Base-by-base conservation (phyloP, 2,329 filamentous ascomycete species). In the Botrytis hyacinthi region DNA sequence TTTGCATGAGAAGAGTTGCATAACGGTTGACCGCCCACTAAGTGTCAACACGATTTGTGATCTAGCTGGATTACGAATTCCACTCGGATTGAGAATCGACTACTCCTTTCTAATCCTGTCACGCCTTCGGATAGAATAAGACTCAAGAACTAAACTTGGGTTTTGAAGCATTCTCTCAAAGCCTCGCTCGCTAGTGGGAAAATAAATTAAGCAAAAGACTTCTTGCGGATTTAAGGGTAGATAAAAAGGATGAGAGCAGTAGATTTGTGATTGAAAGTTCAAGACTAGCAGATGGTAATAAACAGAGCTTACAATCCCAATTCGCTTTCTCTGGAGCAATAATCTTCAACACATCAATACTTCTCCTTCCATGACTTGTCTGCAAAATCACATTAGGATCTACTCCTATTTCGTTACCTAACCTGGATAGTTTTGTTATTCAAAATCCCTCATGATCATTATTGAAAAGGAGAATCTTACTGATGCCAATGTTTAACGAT, bases 281-380 rank as follows among this genome's bases (percentile, higher is more conserved):
- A 12, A 42, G 5, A 14, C 40, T 9, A 16, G n/a, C 20, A 44
- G 61, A 14, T 69, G 29, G 69, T 20, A 62, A 46, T 89, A 29
- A 16, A 5, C 46, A 3, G 57, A 63, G 32, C 93, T 84, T 84
- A 97, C 94, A 97, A 76, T 97, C 94, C 94, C 93, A 95, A 78
- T 92, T 98, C 60, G 96, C 96, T 81, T 94, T 93, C 78, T 93
- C 90, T 26, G 94, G 92, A 75, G 93, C 91, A 74, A 97, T 88
- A 42, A 95, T 85, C 81, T 89, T 89, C 74, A 99, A 86, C 4
- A 92, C 90, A 79, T 99, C 96, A 79, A 98, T 97, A 77, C 91
- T 94, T 74, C 96, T 87, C 74, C 95, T 90, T 75, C 96, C 96
- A 83, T 99, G 96, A 8, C 94, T 97, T 16, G 94, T 97, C 79